Evolutionary conservation across 805 yeast species (phyloP).

Genomic region (Alloascoidea hylecoeti): DNA sequence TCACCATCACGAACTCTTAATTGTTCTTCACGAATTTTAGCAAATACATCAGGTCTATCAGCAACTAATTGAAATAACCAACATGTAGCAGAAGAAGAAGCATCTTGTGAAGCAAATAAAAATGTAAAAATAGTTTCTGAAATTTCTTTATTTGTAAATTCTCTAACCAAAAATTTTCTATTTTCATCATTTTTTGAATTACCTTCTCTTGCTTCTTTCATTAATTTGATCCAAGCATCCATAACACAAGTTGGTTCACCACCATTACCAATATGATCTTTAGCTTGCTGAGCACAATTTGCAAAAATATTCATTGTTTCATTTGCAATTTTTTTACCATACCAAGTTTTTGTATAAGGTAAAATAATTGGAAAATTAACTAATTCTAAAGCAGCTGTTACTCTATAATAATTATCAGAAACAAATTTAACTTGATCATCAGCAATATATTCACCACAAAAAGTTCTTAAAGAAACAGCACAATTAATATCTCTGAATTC

Average conservation of each 20-base stretch:
- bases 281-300: constrained; percentile 78
- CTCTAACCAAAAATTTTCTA: constrained; percentile 56
- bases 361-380: constrained; percentile 95
- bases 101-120: constrained; percentile 95
- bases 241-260: constrained; percentile 77
- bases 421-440: constrained; percentile 79
- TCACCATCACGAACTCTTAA: constrained; percentile 68
- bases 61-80: constrained; percentile 96
- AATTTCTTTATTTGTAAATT: constrained; percentile 80
- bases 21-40: constrained; percentile 87
- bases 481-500: constrained; percentile 94
- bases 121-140: constrained; percentile 95
- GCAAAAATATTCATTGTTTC: constrained; percentile 88
- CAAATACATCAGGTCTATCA: constrained; percentile 85
- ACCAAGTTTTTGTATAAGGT: constrained; percentile 97
- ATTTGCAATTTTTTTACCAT: constrained; percentile 88
- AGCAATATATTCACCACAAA: constrained; percentile 91
- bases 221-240: constrained; percentile 89
- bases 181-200: constrained; percentile 25
- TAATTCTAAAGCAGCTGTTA: constrained; percentile 92
- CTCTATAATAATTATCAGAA: constrained; percentile 84
- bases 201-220: constrained; percentile 54
- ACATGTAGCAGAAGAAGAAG: constrained; percentile 92
- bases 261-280: constrained; percentile 61
- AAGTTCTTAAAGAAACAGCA: constrained; percentile 83